Evolutionary conservation across 2,329 filamentous ascomycete genomes (phyloP).

Genomic region (Cytospora leucostoma): DNA sequence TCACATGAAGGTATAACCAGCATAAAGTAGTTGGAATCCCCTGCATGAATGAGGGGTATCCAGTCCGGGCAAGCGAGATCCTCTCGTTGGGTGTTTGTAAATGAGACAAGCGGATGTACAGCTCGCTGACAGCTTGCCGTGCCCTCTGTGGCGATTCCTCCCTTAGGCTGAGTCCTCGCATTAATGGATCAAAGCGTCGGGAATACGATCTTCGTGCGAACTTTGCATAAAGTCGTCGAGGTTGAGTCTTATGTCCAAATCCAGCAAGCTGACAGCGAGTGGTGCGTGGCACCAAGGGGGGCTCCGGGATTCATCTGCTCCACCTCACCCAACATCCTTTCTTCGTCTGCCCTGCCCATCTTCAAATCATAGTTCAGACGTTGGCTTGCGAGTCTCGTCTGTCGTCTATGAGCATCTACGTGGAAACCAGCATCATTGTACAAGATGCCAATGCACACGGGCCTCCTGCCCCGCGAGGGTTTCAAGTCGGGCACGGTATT

Average conservation of each 20-base stretch:
- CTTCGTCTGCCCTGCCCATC: neutral
- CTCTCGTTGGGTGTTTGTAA: no score
- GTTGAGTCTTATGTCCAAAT: neutral
- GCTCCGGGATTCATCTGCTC: neutral
- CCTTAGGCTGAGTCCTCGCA: no score
- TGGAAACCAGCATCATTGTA: neutral
- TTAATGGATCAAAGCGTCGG: no score
- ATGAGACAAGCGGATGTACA: no score
- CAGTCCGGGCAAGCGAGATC: no score
- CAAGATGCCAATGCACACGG: conserved; percentile 51
- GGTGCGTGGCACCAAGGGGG: neutral
- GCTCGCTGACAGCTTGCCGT: no score
- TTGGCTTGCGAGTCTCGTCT: neutral
- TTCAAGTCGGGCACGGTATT: conserved; percentile 63
- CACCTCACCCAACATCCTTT: neutral
- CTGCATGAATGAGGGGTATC: no score
- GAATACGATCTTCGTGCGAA: no score
- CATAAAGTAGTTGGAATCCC: no score
- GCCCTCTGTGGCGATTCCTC: no score
- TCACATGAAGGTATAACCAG: neutral
- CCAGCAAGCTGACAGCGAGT: neutral
- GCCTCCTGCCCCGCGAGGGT: conserved; percentile 57
- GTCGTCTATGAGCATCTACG: neutral
- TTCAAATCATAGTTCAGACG: neutral
- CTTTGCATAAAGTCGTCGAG: no score